phyloP scores from a whole-genome alignment of 352 stramenopile genomes.

The Phytophthora brassicae region DNA sequence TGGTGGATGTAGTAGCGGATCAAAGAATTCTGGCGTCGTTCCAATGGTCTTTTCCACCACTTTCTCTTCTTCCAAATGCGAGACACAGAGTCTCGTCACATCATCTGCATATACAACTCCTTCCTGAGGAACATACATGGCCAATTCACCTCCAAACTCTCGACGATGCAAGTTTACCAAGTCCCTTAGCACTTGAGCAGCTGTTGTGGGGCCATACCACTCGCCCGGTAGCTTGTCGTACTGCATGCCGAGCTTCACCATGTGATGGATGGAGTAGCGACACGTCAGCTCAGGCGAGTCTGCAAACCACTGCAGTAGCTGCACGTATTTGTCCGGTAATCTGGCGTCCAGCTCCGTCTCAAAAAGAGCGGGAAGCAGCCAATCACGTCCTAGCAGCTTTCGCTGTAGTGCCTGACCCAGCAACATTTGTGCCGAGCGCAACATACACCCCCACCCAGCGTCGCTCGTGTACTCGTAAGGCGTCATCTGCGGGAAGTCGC shows the following conservation, averaged over 20 bases:
- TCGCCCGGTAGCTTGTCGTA: slow-evolving; percentile 92
- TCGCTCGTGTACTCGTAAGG: slow-evolving; percentile 91
- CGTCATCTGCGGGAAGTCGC: slow-evolving; percentile 85
- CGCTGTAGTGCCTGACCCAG: slow-evolving; percentile 89
- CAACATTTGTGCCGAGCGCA: slow-evolving; percentile 95
- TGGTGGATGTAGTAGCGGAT: slow-evolving; percentile 82
- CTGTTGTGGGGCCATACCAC: slow-evolving; percentile 92
- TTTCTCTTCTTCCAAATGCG: slow-evolving; percentile 42
- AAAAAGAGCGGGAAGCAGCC: slow-evolving; percentile 37
- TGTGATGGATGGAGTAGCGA: slow-evolving; percentile 91
- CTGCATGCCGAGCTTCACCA: slow-evolving; percentile 88
- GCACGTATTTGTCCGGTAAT: slow-evolving; percentile 44
- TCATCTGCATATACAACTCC: slow-evolving; percentile 83
- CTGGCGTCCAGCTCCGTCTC: slow-evolving; percentile 30
- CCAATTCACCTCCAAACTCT: slow-evolving; percentile 45
- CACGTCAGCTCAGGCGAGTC: slow-evolving; percentile 73
- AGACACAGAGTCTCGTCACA: slow-evolving; percentile 71
- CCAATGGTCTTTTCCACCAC: slow-evolving; percentile 4
- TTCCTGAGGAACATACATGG: slow-evolving; percentile 85
- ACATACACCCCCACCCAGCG: slow-evolving; percentile 96
- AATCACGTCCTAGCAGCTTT: slow-evolving; percentile 62
- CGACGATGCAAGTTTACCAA: slow-evolving; percentile 72
- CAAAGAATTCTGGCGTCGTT: slow-evolving; percentile 60
- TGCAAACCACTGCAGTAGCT: slow-evolving; percentile 84
- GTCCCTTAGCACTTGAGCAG: slow-evolving; percentile 86